phyloP scores from a whole-genome alignment of 768 basidiomycete genomes.

The Coprinopsis sp. region DNA sequence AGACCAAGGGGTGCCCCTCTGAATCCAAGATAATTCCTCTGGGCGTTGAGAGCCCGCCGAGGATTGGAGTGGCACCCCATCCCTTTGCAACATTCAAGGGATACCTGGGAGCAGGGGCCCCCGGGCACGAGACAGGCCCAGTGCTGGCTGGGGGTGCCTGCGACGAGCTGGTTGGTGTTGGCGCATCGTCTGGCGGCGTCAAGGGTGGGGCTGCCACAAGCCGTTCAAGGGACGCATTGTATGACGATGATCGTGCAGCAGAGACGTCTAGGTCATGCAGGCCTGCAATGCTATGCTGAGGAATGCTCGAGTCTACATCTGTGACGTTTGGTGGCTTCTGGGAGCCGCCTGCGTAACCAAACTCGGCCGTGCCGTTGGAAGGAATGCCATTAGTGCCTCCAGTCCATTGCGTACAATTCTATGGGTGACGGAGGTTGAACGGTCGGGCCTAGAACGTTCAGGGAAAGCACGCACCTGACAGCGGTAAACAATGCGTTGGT shows the following conservation, averaged over 20 bases:
- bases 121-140: constrained; percentile 1
- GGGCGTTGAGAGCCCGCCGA: background rate
- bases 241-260: background rate
- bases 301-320: constrained; percentile 4
- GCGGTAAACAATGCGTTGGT: constrained; percentile 11
- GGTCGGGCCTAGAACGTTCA: background rate
- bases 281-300: constrained; percentile 7
- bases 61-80: constrained; percentile 1
- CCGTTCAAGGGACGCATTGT: background rate
- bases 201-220: constrained; percentile 5
- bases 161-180: background rate
- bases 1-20: background rate
- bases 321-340: constrained; percentile 5
- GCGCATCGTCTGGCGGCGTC: background rate
- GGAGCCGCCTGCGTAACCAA: constrained; percentile 8
- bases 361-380: constrained; percentile 1
- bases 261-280: constrained; percentile 5
- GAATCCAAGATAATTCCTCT: constrained; percentile 6
- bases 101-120: constrained; percentile 6
- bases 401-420: constrained; percentile 12
- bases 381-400: constrained; percentile 9
- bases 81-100: constrained; percentile 1
- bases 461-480: constrained; percentile 4
- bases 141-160: constrained; percentile 2
- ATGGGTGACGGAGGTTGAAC: background rate